phyloP scores from a whole-genome alignment of 1,139 yeast genomes.

The Sugiyamaella grinbergsii region DNA sequence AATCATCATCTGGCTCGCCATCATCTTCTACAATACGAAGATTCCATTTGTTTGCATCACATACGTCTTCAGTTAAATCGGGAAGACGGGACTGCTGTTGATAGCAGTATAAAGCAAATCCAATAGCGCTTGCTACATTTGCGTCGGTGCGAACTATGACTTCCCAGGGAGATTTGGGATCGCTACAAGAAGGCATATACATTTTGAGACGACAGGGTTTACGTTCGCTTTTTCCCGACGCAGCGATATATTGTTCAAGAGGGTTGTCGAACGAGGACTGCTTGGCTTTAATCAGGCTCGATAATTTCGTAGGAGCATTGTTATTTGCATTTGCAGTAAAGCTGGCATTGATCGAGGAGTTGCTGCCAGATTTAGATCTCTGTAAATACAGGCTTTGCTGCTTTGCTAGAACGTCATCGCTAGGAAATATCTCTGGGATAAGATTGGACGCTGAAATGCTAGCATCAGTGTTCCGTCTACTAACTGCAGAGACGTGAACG shows the following conservation, averaged over 20 bases:
- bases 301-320: conserved; percentile 30
- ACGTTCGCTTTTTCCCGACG: conserved; percentile 45
- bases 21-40: conserved; percentile 50
- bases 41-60: conserved; percentile 48
- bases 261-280: conserved; percentile 43
- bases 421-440: conserved; percentile 16
- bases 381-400: conserved; percentile 9
- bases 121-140: conserved; percentile 47
- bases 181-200: conserved; percentile 43
- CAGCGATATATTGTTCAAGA: conserved; percentile 46
- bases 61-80: conserved; percentile 36
- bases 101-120: conserved; percentile 45
- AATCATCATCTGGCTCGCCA: conserved; percentile 51
- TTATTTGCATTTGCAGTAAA: background rate
- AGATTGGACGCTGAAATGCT: conserved; percentile 15
- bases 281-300: conserved; percentile 38
- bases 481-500: conserved; percentile 5
- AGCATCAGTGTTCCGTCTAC: conserved; percentile 20
- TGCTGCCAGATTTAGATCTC: conserved; percentile 4
- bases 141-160: conserved; percentile 46
- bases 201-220: conserved; percentile 43
- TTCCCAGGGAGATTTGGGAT: conserved; percentile 42
- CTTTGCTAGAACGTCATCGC: conserved; percentile 12
- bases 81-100: conserved; percentile 39
- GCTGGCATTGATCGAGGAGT: background rate